A percentile compares a stretch with the other conserved stretches of the same genome.
phyloP scores from a whole-genome alignment of 2,329 filamentous ascomycete genomes.

The Parafenestella ontariensis region DNA sequence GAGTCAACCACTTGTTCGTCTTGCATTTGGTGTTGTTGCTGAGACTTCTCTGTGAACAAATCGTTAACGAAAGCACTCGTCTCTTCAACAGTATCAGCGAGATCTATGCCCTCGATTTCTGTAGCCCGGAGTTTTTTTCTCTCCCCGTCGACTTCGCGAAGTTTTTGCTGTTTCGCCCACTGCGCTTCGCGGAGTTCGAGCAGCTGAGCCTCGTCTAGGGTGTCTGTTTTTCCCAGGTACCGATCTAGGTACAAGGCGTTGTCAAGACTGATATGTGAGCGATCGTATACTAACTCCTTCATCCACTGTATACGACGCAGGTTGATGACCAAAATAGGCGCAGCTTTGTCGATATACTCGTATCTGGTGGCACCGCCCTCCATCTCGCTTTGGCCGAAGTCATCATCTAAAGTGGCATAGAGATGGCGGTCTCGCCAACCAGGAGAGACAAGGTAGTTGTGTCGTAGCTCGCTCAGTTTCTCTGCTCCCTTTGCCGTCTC shows the following conservation, averaged over 20 bases:
- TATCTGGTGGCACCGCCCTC: conserved; percentile 46
- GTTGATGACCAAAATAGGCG: conserved; percentile 86
- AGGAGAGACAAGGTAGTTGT: conserved; percentile 68
- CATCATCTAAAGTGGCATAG: conserved; percentile 83
- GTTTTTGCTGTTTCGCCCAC: conserved; percentile 75
- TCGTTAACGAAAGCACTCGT: conserved; percentile 33
- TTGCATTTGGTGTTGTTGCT: too few species aligned
- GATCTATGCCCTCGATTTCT: conserved; percentile 34
- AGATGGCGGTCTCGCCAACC: conserved; percentile 68
- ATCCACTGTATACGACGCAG: conserved; percentile 84
- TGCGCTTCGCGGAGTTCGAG: conserved; percentile 70
- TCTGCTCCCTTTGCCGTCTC: conserved; percentile 50
- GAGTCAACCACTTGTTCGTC: conserved; percentile 7
- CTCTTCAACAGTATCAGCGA: conserved; percentile 42
- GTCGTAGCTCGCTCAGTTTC: conserved; percentile 64
- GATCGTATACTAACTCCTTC: conserved; percentile 53
- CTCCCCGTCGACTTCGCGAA: conserved; percentile 63
- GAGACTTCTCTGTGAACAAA: conserved; percentile 17
- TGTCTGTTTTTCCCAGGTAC: conserved; percentile 62
- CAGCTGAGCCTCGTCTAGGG: conserved; percentile 52
- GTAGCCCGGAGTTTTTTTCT: conserved; percentile 52
- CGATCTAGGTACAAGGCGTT: conserved; percentile 86
- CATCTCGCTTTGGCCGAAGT: conserved; percentile 81
- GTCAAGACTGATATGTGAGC: conserved; percentile 75
- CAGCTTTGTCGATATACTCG: conserved; percentile 64